Percentiles rank a stretch among this genome's conserved stretches.
Conservation (phyloP, 345 rosid species). For the Angophora floribunda region DNA sequence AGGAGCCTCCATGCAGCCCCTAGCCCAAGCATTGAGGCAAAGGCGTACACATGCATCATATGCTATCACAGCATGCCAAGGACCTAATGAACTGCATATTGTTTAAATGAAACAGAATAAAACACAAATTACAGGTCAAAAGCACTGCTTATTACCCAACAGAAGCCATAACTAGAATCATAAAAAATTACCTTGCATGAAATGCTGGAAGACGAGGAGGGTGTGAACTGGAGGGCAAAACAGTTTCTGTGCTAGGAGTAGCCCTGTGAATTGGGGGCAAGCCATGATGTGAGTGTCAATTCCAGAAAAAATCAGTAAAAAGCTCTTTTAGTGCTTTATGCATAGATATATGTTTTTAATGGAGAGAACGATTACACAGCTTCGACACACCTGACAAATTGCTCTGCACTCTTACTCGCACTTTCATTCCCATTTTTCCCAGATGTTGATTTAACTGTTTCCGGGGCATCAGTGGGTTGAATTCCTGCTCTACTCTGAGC, state of each 20-base stretch:
- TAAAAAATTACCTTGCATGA: slow-evolving; percentile 69
- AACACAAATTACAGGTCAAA: neutral
- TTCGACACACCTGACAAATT: slow-evolving; percentile 41
- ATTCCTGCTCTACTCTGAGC: neutral
- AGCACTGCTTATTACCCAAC: neutral
- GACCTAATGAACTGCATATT: slow-evolving; percentile 71
- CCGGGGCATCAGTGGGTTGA: slow-evolving; percentile 7
- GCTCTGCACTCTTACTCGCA: slow-evolving; percentile 31
- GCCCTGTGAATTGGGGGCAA: slow-evolving; percentile 25
- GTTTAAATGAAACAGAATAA: neutral
- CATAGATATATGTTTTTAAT: neutral
- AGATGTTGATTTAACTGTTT: slow-evolving; percentile 15
- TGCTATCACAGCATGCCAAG: slow-evolving; percentile 95
- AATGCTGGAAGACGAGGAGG: slow-evolving; percentile 78
- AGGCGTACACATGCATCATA: slow-evolving; percentile 97
- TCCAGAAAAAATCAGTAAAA: neutral
- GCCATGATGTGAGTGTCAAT: neutral
- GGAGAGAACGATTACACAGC: neutral
- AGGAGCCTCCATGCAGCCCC: slow-evolving; percentile 98
- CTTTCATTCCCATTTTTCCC: slow-evolving; percentile 19
- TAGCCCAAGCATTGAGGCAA: slow-evolving; percentile 99
- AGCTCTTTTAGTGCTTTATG: neutral
- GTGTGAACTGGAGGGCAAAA: slow-evolving; percentile 38
- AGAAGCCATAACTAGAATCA: neutral
- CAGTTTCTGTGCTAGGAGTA: slow-evolving; percentile 39